Evolutionary conservation across 1,284 basidiomycete species (phyloP).

Genomic region (Crepidotus sp.): DNA sequence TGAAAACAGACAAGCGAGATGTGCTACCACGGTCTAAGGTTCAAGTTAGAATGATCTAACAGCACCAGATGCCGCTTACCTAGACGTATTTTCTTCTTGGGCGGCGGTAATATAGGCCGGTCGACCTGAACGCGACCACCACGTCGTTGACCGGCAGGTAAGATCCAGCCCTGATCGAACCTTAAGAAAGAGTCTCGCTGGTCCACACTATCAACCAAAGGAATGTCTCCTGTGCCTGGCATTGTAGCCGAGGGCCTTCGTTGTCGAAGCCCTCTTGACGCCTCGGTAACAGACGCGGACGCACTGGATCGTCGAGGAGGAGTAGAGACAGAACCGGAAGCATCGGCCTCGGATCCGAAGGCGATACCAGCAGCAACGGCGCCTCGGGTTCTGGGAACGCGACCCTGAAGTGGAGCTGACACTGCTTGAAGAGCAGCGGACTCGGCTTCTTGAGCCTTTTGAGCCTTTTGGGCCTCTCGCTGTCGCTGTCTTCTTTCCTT

Average conservation of each 20-base stretch:
- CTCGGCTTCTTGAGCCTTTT: not conserved
- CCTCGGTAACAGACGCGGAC: conserved; percentile 19
- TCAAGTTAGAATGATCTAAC: not conserved
- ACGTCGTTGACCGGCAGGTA: conserved; percentile 64
- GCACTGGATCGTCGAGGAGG: conserved; percentile 6
- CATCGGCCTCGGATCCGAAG: conserved; percentile 34
- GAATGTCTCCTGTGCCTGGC: conserved; percentile 28
- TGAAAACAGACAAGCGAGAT: conserved; percentile 43
- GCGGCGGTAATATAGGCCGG: conserved; percentile 31
- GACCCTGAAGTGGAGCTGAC: conserved; percentile 3
- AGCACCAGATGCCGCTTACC: conserved; percentile 29
- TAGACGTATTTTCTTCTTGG: conserved; percentile 45
- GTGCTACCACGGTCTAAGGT: conserved; percentile 30
- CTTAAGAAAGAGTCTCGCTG: conserved; percentile 67
- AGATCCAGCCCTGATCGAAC: conserved; percentile 87
- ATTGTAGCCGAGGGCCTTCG: conserved; percentile 3
- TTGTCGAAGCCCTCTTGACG: conserved; percentile 25
- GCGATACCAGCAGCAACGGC: conserved; percentile 28
- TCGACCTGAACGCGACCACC: conserved; percentile 42
- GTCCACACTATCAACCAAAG: conserved; percentile 60
- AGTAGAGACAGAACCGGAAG: conserved; percentile 12
- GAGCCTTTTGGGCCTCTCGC: conserved; percentile 24
- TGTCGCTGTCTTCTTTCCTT: conserved; percentile 16
- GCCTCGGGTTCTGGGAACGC: conserved; percentile 10
- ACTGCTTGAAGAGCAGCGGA: not conserved